phyloP scores from a whole-genome alignment of 2,329 filamentous ascomycete species.

The Aspergillus carbonarius region DNA sequence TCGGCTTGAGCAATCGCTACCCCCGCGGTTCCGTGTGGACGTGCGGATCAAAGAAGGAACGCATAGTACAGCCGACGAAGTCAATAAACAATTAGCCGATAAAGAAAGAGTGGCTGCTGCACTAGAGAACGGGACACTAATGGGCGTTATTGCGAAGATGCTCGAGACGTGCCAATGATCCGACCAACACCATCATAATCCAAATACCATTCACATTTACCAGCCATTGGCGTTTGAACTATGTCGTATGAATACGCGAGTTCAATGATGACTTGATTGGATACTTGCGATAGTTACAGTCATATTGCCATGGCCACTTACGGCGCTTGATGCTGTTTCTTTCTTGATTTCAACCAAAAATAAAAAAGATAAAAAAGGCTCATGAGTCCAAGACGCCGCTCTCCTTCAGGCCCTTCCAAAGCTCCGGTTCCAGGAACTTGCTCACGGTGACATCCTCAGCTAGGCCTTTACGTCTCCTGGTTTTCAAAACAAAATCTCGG shows the following conservation, averaged over 20 bases:
- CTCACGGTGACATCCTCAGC: conserved; percentile 94
- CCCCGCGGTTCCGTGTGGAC: conserved; percentile 87
- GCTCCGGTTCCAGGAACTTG: conserved; percentile 93
- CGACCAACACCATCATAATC: background rate
- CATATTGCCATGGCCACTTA: background rate
- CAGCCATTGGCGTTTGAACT: background rate
- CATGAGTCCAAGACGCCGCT: conserved; percentile 76
- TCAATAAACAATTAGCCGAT: conserved; percentile 94
- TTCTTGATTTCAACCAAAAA: background rate
- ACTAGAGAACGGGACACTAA: conserved; percentile 87
- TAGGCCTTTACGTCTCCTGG: conserved; percentile 84
- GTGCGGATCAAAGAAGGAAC: conserved; percentile 93
- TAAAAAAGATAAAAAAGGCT: too few relatives aligned
- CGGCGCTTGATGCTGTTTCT: background rate
- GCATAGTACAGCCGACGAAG: conserved; percentile 91
- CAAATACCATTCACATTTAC: background rate
- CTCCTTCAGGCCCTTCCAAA: conserved; percentile 84
- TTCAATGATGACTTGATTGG: background rate
- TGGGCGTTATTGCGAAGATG: conserved; percentile 90
- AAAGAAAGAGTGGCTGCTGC: conserved; percentile 96
- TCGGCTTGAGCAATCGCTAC: conserved; percentile 83
- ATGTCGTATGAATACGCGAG: background rate
- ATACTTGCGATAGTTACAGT: background rate
- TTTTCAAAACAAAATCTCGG: conserved; percentile 95
- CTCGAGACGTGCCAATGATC: conserved; percentile 72